Evolutionary conservation across 352 stramenopile species (phyloP), one percentile per base, ranked within the genome.

Genomic region (Phytopythium sindhum): DNA sequence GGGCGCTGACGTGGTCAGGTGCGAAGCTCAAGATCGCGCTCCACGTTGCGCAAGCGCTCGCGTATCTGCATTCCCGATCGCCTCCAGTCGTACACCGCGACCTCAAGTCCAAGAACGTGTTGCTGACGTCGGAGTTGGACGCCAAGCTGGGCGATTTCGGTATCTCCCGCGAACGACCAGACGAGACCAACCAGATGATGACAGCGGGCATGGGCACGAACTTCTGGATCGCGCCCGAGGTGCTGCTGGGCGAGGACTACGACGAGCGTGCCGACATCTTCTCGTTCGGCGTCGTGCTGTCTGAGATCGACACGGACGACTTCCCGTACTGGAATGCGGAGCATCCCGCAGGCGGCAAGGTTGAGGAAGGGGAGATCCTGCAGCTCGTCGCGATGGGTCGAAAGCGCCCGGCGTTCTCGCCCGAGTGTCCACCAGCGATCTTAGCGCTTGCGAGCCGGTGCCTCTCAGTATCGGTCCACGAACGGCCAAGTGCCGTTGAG

Each of bases 21-120:
- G 50, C 74, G n/a, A 88, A 86, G 58, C 51, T 68, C 14, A 68
- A 45, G 14, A 81, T 89, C 52, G 63, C 80, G 5, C 57, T 86
- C 12, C 74, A 87, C 48, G 70, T 87, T 31, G 77, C 68, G 2
- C 63, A 84, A 23, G 80, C 65, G 26, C 63, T 88, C 26, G 61
- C 48, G 14, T 88, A 86, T 29, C 50, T 89, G 39, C 80, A 89
- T 53, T 80, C 75, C 0, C 68, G 80, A 23, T 71, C 60, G 54
- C 77, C 74, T 4, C 74, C 73, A 54, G 67, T 85, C 39, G 70
- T 81, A 31, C 73, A 81, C 51, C 64, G 73, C 8, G 73, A 80
- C 51, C 50, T 80, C 47, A 80, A 80, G 58, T 77, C 69, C 39
- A 80, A 75, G 42, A 48, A 48, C 42, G 42, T 48, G 42, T 21